Conservation (phyloP, 768 basidiomycete genomes). For the Hygrocybe coccinea region DNA sequence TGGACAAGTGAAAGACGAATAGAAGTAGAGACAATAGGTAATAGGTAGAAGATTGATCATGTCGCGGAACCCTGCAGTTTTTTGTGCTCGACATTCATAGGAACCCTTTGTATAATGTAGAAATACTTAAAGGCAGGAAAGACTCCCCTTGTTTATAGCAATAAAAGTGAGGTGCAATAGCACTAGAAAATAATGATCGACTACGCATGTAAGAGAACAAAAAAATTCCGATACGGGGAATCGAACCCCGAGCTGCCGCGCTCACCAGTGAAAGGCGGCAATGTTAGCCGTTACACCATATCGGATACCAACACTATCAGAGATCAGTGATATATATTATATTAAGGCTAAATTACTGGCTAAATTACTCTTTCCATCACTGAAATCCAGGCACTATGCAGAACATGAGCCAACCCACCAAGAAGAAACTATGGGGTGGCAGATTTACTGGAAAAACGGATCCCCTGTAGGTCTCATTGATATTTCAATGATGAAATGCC, state of each 20-base stretch:
- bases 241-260: slow-evolving; percentile 41
- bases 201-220: neutral
- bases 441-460: slow-evolving; percentile 87
- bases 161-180: too few species aligned
- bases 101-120: too few species aligned
- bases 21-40: too few species aligned
- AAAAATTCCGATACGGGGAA: slow-evolving; percentile 31
- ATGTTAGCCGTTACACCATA: slow-evolving; percentile 14
- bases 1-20: neutral
- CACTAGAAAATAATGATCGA: too few species aligned
- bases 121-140: too few species aligned
- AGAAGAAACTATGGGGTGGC: slow-evolving; percentile 84
- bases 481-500: slow-evolving; percentile 8
- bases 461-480: slow-evolving; percentile 55
- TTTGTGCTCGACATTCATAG: too few species aligned
- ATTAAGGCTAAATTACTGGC: neutral
- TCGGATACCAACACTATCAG: neutral
- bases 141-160: too few species aligned
- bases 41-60: too few species aligned
- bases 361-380: neutral
- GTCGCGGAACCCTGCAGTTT: too few species aligned
- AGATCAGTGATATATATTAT: neutral
- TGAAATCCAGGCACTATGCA: too few species aligned
- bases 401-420: slow-evolving; percentile 45
- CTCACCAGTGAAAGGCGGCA: slow-evolving; percentile 15